Percentiles rank a stretch among this genome's conserved stretches.
phyloP scores from a whole-genome alignment of 2,329 filamentous ascomycete species.

The Botrytis cinerea region DNA sequence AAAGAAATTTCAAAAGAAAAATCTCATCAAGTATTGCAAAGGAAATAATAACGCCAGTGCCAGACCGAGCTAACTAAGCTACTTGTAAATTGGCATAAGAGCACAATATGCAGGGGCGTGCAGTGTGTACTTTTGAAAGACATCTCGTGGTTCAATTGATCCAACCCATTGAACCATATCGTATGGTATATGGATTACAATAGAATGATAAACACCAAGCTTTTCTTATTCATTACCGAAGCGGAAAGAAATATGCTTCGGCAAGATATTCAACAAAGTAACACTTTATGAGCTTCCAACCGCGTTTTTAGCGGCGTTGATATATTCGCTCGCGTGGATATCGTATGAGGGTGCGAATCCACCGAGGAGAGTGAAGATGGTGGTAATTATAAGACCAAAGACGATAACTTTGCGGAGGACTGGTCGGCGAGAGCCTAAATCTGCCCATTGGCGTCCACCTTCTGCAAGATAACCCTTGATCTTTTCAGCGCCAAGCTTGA shows the following conservation, averaged over 20 bases:
- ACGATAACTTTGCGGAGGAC: constrained; percentile 76
- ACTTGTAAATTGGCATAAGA: not conserved
- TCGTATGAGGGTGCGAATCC: constrained; percentile 64
- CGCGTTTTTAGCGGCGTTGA: constrained; percentile 39
- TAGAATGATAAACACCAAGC: constrained; percentile 20
- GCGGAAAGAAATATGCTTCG: constrained; percentile 19
- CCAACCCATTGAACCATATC: constrained; percentile 7
- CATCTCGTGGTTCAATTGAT: constrained; percentile 5
- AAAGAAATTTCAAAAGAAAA: not conserved
- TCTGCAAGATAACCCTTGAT: constrained; percentile 77
- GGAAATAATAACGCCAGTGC: not conserved
- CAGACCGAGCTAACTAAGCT: constrained; percentile 1
- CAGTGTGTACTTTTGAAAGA: constrained; percentile 8
- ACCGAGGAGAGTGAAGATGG: constrained; percentile 70
- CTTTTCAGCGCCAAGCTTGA: constrained; percentile 82
- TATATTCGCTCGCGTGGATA: constrained; percentile 49
- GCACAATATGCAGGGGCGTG: constrained; percentile 1
- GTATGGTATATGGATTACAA: not conserved
- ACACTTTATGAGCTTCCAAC: constrained; percentile 30
- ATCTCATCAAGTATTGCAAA: constrained; percentile 3
- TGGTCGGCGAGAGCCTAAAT: constrained; percentile 78
- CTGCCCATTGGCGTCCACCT: constrained; percentile 76
- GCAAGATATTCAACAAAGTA: not conserved
- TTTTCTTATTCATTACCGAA: constrained; percentile 11
- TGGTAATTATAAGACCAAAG: constrained; percentile 61